Percentiles rank a stretch among this genome's conserved stretches.
Conservation (phyloP, 208 protist genomes). For the Wallacemonas sp. region DNA sequence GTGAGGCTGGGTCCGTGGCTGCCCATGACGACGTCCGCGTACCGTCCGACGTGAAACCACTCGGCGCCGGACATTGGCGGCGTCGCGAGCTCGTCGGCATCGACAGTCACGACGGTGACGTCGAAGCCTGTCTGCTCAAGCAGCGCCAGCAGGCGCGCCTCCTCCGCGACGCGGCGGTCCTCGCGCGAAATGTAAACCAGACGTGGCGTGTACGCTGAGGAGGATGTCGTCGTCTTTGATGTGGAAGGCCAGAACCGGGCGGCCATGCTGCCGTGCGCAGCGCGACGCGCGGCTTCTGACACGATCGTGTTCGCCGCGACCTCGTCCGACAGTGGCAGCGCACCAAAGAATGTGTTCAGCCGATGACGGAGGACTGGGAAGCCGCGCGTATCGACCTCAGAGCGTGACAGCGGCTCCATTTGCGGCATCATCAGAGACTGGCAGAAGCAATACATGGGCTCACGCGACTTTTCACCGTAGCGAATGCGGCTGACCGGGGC, state of each 20-base stretch:
- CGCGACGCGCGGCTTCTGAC: conserved; percentile 10
- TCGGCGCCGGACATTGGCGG: conserved; percentile 24
- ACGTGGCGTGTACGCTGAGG: conserved; percentile 19
- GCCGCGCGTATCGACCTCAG: background rate
- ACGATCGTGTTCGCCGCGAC: background rate
- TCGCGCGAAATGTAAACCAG: conserved; percentile 44
- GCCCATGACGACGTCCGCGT: conserved; percentile 52
- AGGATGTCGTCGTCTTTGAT: background rate
- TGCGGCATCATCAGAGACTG: conserved; percentile 22
- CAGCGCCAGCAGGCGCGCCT: conserved; percentile 20
- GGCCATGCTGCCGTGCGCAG: conserved; percentile 1
- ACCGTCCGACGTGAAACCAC: conserved; percentile 42
- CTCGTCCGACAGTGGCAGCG: conserved; percentile 10
- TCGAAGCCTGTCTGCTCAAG: conserved; percentile 41
- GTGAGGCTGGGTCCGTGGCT: conserved; percentile 40
- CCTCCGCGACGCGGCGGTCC: conserved; percentile 33
- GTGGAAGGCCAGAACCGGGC: background rate
- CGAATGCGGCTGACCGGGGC: conserved; percentile 33
- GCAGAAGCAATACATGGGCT: conserved; percentile 51
- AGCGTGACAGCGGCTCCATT: background rate
- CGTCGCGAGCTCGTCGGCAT: conserved; percentile 1
- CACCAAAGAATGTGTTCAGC: conserved; percentile 26
- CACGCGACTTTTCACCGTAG: conserved; percentile 23
- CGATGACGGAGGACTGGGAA: conserved; percentile 18
- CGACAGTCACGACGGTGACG: conserved; percentile 32